Evolutionary conservation across 2,329 filamentous ascomycete genomes (phyloP), one percentile per base, ranked within the genome.

Genomic region (Purpureocillium lavendulum): DNA sequence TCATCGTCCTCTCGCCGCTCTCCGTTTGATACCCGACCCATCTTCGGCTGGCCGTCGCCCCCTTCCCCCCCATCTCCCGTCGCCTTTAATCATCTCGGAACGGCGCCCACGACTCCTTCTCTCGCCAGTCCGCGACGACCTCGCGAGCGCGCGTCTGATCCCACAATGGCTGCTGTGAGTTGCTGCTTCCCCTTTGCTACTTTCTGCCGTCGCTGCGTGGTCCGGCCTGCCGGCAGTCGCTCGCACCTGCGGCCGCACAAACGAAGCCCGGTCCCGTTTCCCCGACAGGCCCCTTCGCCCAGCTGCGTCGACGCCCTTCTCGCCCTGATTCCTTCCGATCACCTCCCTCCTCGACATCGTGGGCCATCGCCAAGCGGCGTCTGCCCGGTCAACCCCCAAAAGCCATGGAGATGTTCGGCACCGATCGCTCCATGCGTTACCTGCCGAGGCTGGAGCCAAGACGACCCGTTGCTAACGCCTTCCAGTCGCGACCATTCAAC

Each of bases 81-180:
- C 5, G 21, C 21, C 21, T 26, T 26, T 26, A 26, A 26, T 26
- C 21, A 10, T 26, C 21, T 26, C 21, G 6, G 21, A 6, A 10
- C 21, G 6, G 21, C 21, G 21, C 21, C 26, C 29, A 40, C 42
- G n/a, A 40, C 38, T 38, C 13, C 38, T 41, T 33, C 37, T n/a
- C 34, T 33, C 30, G 11, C 38, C 21, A 26, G 21, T 26, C 21
- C 21, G 21, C 21, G 21, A 26, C 21, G 10, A 35, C 30, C 36
- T 36, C 38, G 38, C 31, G 43, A 46, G 44, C 47, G 42, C 45
- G 43, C 45, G 42, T 44, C 29, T 50, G 53, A 57, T 58, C 65
- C 61, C 60, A 65, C 65, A 61, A 65, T 65, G 61, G 61, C 61
- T 61, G 58, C 62, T 59, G 61, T 65, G 58, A 62, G 61, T 64